A percentile compares a stretch with the other conserved stretches of the same genome.
Conservation (phyloP, 1,284 basidiomycete species). For the Stereum hirsutum region DNA sequence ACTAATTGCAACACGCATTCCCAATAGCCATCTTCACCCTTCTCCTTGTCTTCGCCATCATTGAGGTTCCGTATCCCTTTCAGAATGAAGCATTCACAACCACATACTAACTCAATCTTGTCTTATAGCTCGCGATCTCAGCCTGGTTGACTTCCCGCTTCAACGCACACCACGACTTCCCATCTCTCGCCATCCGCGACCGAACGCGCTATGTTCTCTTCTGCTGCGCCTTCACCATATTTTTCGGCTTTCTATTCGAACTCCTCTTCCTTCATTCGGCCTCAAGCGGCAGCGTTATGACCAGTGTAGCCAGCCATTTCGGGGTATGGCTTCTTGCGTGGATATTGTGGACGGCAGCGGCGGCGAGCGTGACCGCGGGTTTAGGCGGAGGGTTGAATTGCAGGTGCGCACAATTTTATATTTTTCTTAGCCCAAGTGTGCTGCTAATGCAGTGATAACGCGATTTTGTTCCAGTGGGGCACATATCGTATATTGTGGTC, state of each 20-base stretch:
- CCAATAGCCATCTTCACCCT: constrained; percentile 4
- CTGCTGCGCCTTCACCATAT: constrained; percentile 58
- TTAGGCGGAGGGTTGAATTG: constrained; percentile 64
- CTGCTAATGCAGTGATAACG: neutral
- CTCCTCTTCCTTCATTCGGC: constrained; percentile 41
- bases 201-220: constrained; percentile 59
- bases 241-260: constrained; percentile 41
- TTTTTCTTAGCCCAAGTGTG: neutral
- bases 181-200: constrained; percentile 38
- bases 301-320: constrained; percentile 32
- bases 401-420: constrained; percentile 31
- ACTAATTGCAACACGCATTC: neutral
- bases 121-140: constrained; percentile 45
- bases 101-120: neutral
- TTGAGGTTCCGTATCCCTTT: constrained; percentile 1
- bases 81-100: neutral
- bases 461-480: constrained; percentile 18
- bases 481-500: constrained; percentile 46
- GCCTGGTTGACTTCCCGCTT: constrained; percentile 60
- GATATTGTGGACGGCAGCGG: constrained; percentile 24
- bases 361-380: constrained; percentile 54
- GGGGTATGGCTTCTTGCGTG: constrained; percentile 52
- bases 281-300: constrained; percentile 36
- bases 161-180: constrained; percentile 45
- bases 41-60: constrained; percentile 3